Evolutionary conservation across 805 yeast species (phyloP).

Genomic region (Nakazawaea wyomingensis): DNA sequence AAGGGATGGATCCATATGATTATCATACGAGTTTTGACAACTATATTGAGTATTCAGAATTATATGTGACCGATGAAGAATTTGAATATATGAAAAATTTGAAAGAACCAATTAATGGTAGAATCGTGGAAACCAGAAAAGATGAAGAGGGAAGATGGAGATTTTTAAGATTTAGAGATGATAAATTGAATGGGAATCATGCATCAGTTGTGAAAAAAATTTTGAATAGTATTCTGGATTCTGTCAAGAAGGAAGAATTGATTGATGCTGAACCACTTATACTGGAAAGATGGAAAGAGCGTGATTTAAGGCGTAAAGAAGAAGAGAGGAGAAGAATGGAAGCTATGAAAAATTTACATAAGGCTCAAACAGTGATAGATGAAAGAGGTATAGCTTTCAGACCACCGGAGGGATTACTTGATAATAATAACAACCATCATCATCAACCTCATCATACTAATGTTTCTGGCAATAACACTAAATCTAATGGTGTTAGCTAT

Average conservation of each 20-base stretch:
- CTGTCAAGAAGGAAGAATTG: constrained; percentile 77
- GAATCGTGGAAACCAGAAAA: constrained; percentile 81
- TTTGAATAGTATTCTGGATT: constrained; percentile 77
- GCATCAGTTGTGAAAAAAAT: constrained; percentile 76
- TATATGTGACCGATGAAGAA: constrained; percentile 61
- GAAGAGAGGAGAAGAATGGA: constrained; percentile 10
- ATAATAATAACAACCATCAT: background rate
- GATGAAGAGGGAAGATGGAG: constrained; percentile 71
- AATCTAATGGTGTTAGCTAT: constrained; percentile 9
- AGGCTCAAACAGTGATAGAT: constrained; percentile 8
- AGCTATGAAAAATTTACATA: constrained; percentile 10
- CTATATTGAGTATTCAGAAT: constrained; percentile 63
- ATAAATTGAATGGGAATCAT: constrained; percentile 85
- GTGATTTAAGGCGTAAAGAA: constrained; percentile 39
- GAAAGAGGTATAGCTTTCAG: constrained; percentile 5
- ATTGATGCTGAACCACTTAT: constrained; percentile 52
- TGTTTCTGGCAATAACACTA: background rate
- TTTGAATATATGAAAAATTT: constrained; percentile 72
- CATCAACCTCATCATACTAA: background rate
- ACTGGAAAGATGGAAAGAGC: constrained; percentile 53
- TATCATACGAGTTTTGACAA: constrained; percentile 29
- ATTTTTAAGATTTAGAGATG: constrained; percentile 86
- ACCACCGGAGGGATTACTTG: constrained; percentile 9
- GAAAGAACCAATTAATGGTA: constrained; percentile 79
- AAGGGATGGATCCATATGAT: constrained; percentile 29